These are phyloP conservation scores for Excoecaria agallocha DNA, from an alignment of 345 rosid genomes.

Conservation along the genomic window DNA sequence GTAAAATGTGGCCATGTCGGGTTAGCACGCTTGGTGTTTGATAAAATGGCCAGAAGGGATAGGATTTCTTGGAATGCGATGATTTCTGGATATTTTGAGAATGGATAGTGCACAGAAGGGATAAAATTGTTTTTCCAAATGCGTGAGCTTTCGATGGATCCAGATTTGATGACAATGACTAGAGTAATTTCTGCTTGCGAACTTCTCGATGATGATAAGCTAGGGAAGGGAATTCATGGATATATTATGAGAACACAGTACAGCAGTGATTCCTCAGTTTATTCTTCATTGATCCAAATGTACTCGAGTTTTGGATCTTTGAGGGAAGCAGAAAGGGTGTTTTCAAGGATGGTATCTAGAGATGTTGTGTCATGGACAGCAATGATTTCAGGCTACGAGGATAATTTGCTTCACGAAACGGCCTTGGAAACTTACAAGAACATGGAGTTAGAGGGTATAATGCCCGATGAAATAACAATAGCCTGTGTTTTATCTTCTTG, in stretches of 20 bases:
- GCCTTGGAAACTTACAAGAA: conserved; percentile 29
- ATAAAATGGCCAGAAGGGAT: conserved; percentile 68
- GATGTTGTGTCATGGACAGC: conserved; percentile 36
- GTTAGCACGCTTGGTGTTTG: conserved; percentile 59
- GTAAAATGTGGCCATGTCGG: conserved; percentile 61
- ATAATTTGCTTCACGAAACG: conserved; percentile 20
- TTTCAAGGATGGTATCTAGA: conserved; percentile 22
- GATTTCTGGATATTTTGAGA: conserved; percentile 83
- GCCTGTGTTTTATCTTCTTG: conserved; percentile 31
- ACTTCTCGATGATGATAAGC: conserved; percentile 47
- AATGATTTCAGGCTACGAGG: conserved; percentile 28
- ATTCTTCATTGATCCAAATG: conserved; percentile 26
- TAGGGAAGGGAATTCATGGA: conserved; percentile 55
- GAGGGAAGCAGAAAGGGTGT: conserved; percentile 30
- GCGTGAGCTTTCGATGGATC: conserved; percentile 64
- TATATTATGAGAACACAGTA: conserved; percentile 16
- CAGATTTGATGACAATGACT: conserved; percentile 86
- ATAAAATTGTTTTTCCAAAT: conserved; percentile 58
- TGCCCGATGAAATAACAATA: conserved; percentile 30
- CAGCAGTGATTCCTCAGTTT: conserved; percentile 21
- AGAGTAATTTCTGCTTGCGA: conserved; percentile 47
- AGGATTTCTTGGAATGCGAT: conserved; percentile 94
- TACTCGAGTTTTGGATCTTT: conserved; percentile 21
- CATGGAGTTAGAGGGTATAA: conserved; percentile 27
- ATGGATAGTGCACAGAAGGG: conserved; percentile 61